phyloP scores from a whole-genome alignment of 495 filamentous ascomycete genomes.

The Penicillium turbatum region DNA sequence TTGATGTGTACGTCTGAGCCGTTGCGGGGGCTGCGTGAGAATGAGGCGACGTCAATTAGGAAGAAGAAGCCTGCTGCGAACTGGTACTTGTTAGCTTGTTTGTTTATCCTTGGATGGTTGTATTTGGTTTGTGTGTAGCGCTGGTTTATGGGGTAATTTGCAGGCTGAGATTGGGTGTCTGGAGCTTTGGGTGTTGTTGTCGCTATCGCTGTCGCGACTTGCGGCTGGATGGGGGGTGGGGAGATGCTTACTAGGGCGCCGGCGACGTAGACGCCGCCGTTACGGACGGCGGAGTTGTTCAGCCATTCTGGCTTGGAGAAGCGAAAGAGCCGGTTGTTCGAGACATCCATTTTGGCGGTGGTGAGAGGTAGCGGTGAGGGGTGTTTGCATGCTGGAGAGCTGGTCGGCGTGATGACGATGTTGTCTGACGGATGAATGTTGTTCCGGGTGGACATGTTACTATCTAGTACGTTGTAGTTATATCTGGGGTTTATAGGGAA shows the following conservation, averaged over 20 bases:
- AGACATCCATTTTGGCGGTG: slow-evolving; percentile 43
- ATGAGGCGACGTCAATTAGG: slow-evolving; percentile 86
- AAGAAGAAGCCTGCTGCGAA: slow-evolving; percentile 97
- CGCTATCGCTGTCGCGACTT: neutral
- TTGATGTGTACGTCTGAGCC: slow-evolving; percentile 79
- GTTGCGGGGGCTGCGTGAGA: slow-evolving; percentile 75
- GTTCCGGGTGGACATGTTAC: too few relatives aligned
- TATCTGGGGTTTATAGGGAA: neutral
- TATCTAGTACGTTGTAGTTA: too few relatives aligned
- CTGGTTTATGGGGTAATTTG: neutral
- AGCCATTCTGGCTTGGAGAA: slow-evolving; percentile 83
- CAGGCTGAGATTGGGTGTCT: neutral
- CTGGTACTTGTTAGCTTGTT: slow-evolving; percentile 47
- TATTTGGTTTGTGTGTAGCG: too few relatives aligned
- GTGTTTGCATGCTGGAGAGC: neutral
- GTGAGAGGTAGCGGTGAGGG: slow-evolving; percentile 7
- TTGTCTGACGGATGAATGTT: neutral
- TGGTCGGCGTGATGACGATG: slow-evolving; percentile 6
- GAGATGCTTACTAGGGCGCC: slow-evolving; percentile 70
- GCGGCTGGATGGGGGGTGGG: neutral
- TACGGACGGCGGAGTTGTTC: slow-evolving; percentile 78
- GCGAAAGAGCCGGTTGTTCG: slow-evolving; percentile 65
- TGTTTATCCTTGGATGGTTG: too few relatives aligned
- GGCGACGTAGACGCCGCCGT: slow-evolving; percentile 76
- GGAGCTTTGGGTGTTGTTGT: too few relatives aligned